Conservation (phyloP, 345 rosid species). For the Gossypium thurberi region DNA sequence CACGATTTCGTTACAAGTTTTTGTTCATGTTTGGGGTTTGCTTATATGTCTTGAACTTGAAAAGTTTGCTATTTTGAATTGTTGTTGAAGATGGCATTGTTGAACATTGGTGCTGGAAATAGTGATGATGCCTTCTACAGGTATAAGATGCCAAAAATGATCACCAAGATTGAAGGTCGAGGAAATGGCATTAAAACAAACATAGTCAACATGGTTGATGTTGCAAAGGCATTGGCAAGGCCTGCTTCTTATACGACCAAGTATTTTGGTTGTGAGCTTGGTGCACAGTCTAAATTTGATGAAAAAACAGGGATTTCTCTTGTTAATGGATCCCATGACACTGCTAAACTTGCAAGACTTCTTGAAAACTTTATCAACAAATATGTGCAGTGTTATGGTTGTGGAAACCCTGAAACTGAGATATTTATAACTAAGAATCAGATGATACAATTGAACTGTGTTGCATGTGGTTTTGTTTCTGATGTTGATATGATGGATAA, state of each 20-base stretch:
- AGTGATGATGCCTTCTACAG: conserved; percentile 75
- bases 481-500: conserved; percentile 80
- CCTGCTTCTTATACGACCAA: conserved; percentile 67
- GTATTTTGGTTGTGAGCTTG: conserved; percentile 74
- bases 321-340: conserved; percentile 70
- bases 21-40: not conserved
- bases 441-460: conserved; percentile 61
- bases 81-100: conserved; percentile 49
- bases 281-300: conserved; percentile 69
- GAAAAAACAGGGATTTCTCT: conserved; percentile 56
- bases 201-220: conserved; percentile 69
- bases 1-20: not conserved
- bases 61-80: not conserved
- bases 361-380: conserved; percentile 69
- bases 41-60: not conserved
- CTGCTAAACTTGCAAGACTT: conserved; percentile 61
- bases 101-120: conserved; percentile 74
- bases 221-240: conserved; percentile 71
- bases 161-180: conserved; percentile 69
- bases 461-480: conserved; percentile 68
- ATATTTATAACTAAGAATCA: conserved; percentile 51
- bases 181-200: conserved; percentile 68
- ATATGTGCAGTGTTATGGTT: conserved; percentile 58
- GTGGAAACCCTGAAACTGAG: conserved; percentile 73
- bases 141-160: conserved; percentile 77